These are phyloP conservation scores for Colletotrichum truncatum DNA, from an alignment of 2,329 filamentous ascomycete genomes.

Conservation along the genomic window DNA sequence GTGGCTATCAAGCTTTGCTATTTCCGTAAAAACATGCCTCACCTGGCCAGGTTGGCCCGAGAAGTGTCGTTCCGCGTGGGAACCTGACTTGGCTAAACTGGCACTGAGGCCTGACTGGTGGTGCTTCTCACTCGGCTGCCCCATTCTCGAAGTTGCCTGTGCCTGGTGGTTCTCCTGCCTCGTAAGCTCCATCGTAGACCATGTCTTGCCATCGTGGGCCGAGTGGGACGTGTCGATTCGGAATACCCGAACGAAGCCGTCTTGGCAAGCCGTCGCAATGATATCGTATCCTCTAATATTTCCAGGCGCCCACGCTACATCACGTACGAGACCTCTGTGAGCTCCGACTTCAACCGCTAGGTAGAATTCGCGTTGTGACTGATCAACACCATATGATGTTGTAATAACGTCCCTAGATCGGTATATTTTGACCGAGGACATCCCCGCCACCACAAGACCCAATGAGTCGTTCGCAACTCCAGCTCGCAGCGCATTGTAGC, in stretches of 20 bases:
- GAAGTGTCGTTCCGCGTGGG: slow-evolving; percentile 58
- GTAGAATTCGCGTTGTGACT: slow-evolving; percentile 82
- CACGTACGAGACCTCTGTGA: slow-evolving; percentile 81
- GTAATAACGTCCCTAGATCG: slow-evolving; percentile 72
- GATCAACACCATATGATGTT: slow-evolving; percentile 59
- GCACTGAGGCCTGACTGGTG: slow-evolving; percentile 60
- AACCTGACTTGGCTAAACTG: slow-evolving; percentile 60
- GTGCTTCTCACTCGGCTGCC: slow-evolving; percentile 36
- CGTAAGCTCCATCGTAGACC: slow-evolving; percentile 56
- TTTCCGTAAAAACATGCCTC: slow-evolving; percentile 68
- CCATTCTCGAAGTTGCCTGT: slow-evolving; percentile 16
- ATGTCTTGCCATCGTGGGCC: slow-evolving; percentile 58
- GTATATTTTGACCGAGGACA: slow-evolving; percentile 85
- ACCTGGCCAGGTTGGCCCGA: slow-evolving; percentile 72
- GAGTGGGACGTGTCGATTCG: slow-evolving; percentile 72
- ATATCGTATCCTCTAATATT: slow-evolving; percentile 91
- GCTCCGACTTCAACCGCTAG: slow-evolving; percentile 79
- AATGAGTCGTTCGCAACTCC: slow-evolving; percentile 84
- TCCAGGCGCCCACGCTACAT: slow-evolving; percentile 92
- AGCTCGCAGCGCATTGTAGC: slow-evolving; percentile 79
- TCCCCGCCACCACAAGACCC: slow-evolving; percentile 84
- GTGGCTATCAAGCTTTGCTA: slow-evolving; percentile 74
- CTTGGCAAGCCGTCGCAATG: slow-evolving; percentile 91
- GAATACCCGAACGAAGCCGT: slow-evolving; percentile 90
- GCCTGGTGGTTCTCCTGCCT: slow-evolving; percentile 39